These are phyloP conservation scores for Pelargonium australe DNA, from an alignment of 441 rosid species.

Conservation along the genomic window DNA sequence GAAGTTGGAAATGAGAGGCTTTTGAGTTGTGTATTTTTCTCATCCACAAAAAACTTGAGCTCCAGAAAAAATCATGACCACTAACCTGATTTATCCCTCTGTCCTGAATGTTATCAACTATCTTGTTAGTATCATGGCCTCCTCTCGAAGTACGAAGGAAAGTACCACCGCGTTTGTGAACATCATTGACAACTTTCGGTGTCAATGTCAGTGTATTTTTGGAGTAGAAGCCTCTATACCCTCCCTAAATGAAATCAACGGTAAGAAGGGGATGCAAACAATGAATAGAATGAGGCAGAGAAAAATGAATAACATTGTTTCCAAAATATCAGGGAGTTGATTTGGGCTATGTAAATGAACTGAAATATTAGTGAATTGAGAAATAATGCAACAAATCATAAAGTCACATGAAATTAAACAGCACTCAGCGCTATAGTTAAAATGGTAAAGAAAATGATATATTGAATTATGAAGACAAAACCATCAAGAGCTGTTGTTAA, in stretches of 20 bases:
- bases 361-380: neutral
- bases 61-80: neutral
- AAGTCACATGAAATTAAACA: neutral
- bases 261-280: neutral
- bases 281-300: neutral
- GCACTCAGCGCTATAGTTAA: neutral
- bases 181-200: constrained; percentile 70
- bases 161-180: constrained; percentile 91
- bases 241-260: constrained; percentile 37
- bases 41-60: neutral
- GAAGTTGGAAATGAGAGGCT: neutral
- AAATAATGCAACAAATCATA: neutral
- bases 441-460: neutral
- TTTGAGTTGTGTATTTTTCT: neutral
- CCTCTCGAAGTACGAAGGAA: constrained; percentile 85
- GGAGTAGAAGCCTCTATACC: constrained; percentile 84
- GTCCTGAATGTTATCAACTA: constrained; percentile 88
- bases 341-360: neutral
- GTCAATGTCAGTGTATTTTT: constrained; percentile 58
- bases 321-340: neutral
- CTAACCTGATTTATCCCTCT: constrained; percentile 79
- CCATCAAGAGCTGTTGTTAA: neutral
- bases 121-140: constrained; percentile 80
- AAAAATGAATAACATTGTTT: neutral
- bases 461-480: neutral